These are phyloP conservation scores for Boletellus ananiceps DNA, from an alignment of 768 basidiomycete genomes.

Conservation along the genomic window DNA sequence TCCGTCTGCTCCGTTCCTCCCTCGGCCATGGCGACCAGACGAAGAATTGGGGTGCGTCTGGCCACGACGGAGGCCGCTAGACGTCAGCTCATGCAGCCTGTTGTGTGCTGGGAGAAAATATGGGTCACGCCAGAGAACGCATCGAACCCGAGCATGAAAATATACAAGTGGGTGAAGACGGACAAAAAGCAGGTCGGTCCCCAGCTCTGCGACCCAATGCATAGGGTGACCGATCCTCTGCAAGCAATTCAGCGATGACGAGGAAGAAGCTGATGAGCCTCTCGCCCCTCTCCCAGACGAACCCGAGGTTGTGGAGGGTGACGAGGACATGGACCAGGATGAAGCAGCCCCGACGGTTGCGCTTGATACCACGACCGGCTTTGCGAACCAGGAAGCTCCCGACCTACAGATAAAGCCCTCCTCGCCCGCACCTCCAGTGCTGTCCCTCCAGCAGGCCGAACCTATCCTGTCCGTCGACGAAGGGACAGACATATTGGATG, in stretches of 20 bases:
- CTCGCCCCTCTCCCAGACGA: constrained; percentile 77
- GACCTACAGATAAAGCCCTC: constrained; percentile 58
- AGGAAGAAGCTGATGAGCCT: constrained; percentile 74
- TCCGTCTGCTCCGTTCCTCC: constrained; percentile 3
- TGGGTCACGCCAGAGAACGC: constrained; percentile 61
- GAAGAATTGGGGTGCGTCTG: constrained; percentile 72
- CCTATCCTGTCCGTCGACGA: constrained; percentile 39
- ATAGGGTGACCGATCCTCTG: constrained; percentile 2
- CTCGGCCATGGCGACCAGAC: constrained; percentile 58
- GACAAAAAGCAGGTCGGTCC: constrained; percentile 66
- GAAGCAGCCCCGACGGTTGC: constrained; percentile 43
- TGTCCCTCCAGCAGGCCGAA: constrained; percentile 46
- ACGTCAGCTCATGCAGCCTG: constrained; percentile 84
- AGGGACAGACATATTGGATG: constrained; percentile 44
- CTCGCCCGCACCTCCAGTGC: constrained; percentile 63
- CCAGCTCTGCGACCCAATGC: neutral
- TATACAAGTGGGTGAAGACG: constrained; percentile 77
- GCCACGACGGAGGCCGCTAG: constrained; percentile 78
- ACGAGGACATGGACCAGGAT: constrained; percentile 73
- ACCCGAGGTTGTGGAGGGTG: constrained; percentile 68
- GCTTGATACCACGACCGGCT: constrained; percentile 34
- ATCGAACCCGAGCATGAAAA: constrained; percentile 55
- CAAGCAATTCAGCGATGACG: constrained; percentile 87
- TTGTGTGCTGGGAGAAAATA: constrained; percentile 80
- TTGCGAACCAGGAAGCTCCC: constrained; percentile 33